Evolutionary conservation across 805 yeast species (phyloP), one percentile per base, ranked within the genome.

Genomic region (Pichia exigua): DNA sequence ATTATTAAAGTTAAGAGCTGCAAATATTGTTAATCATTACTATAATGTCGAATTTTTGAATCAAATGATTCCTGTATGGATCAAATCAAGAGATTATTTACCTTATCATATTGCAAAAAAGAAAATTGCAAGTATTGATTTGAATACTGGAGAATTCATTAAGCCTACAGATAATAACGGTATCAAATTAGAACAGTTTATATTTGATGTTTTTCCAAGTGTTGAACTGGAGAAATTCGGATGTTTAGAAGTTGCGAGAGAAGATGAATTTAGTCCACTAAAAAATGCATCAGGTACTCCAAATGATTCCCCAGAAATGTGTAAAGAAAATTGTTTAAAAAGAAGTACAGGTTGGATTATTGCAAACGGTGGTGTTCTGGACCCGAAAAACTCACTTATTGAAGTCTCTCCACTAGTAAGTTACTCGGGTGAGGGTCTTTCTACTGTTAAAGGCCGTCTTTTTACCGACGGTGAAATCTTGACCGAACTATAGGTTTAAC

Each of bases 61-160:
- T 27, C 57, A 70, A 32, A 73, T 73, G 69, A 73, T 90, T 54
- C 83, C 85, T 5, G 63, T 72, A 28, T 91, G 97, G 97, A 77
- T 81, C 57, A 65, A 77, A 4, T 77, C 85, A 32, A 81, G 80
- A 62, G 72, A 76, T 57, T 73, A 68, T 59, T 75, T 94, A 63
- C 97, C 98, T n/a, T 92, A 84, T 73, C 99, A 94, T 68, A 80
- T 92, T 64, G 99, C 99, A 22, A 79, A 76, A 65, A 94, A 94
- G 78, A 92, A 90, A 73, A 88, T 94, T 56, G 63, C 65, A 20
- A 70, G 67, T 49, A 76, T 79, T 47, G 81, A 82, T 60, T 57
- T 69, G 22, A 63, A 60, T 1, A 70, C 79, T 0, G 81, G 80
- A 30, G 65, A 72, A 47, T 64, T 70, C 41, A 61, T 72, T 28